These are phyloP conservation scores for Starmerella asiatica DNA, from an alignment of 805 yeast species.

Conservation along the genomic window DNA sequence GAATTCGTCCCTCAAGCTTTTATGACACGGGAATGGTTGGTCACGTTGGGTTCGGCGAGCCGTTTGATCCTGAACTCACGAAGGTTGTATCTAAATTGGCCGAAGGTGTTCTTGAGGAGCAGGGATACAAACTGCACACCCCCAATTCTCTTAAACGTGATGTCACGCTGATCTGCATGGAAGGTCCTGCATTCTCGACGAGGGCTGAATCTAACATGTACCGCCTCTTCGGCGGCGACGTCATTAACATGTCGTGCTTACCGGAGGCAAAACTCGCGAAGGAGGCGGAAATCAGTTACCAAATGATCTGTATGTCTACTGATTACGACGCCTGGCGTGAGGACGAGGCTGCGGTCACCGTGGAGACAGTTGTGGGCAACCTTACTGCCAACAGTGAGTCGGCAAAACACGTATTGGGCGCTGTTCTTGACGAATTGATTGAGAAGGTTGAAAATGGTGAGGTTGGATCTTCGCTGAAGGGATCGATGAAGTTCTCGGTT, in stretches of 20 bases:
- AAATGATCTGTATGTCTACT: slow-evolving; percentile 97
- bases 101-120: slow-evolving; percentile 18
- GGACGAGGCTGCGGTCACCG: slow-evolving; percentile 90
- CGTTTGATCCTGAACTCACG: slow-evolving; percentile 69
- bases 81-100: slow-evolving; percentile 42
- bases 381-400: slow-evolving; percentile 74
- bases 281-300: slow-evolving; percentile 94
- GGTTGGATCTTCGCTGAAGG: slow-evolving; percentile 58
- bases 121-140: slow-evolving; percentile 52
- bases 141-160: slow-evolving; percentile 45
- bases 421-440: slow-evolving; percentile 54
- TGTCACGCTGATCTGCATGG: slow-evolving; percentile 87
- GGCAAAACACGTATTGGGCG: slow-evolving; percentile 65
- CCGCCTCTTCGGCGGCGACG: slow-evolving; percentile 79
- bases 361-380: slow-evolving; percentile 90
- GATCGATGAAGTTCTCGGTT: slow-evolving; percentile 68
- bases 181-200: slow-evolving; percentile 95
- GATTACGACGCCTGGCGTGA: slow-evolving; percentile 99
- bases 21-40: slow-evolving; percentile 91
- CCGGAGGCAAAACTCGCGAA: slow-evolving; percentile 97
- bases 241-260: slow-evolving; percentile 89
- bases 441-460: slow-evolving; percentile 42
- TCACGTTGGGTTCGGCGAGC: slow-evolving; percentile 95
- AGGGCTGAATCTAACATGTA: slow-evolving; percentile 90
- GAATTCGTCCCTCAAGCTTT: slow-evolving; percentile 77